Evolutionary conservation across 768 basidiomycete species (phyloP).

Genomic region (Butyriboletus loyo): DNA sequence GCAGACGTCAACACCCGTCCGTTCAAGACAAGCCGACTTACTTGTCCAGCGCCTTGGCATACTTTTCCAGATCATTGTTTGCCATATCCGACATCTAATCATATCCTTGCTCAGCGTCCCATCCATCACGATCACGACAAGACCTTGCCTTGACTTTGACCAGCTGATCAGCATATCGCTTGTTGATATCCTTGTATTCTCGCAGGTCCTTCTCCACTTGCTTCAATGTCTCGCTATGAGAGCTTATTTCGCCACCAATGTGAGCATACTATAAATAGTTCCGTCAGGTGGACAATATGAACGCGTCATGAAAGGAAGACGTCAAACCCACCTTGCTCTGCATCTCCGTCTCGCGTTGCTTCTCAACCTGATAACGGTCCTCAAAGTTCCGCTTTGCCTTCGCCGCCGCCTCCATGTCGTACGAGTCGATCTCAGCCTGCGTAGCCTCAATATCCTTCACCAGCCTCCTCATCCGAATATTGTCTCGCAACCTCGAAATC

Average conservation of each 20-base stretch:
- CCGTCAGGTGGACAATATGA: conserved; percentile 1
- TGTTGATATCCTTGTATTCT: conserved; percentile 86
- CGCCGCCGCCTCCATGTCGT: conserved; percentile 84
- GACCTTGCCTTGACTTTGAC: conserved; percentile 85
- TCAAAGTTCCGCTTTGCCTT: conserved; percentile 84
- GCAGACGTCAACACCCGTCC: conserved; percentile 13
- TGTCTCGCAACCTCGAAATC: conserved; percentile 74
- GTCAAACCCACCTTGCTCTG: conserved; percentile 55
- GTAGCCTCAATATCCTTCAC: conserved; percentile 62
- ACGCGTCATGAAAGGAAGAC: conserved; percentile 1
- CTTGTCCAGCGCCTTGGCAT: conserved; percentile 96
- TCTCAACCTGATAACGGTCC: conserved; percentile 68
- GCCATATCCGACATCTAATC: conserved; percentile 94
- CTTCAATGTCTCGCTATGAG: conserved; percentile 63
- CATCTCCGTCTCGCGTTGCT: conserved; percentile 68
- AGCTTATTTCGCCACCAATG: conserved; percentile 78
- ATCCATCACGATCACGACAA: not conserved
- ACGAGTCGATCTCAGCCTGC: conserved; percentile 66
- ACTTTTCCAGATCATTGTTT: conserved; percentile 95
- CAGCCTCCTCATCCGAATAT: conserved; percentile 72
- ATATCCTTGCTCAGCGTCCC: not conserved
- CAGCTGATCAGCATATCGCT: conserved; percentile 84
- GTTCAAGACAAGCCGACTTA: conserved; percentile 34
- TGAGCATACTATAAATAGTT: conserved; percentile 61
- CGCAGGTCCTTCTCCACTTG: conserved; percentile 66